A percentile compares a stretch with the other conserved stretches of the same genome.
These are phyloP conservation scores for Passiflora organensis DNA, from an alignment of 345 rosid species.

Conservation along the genomic window DNA sequence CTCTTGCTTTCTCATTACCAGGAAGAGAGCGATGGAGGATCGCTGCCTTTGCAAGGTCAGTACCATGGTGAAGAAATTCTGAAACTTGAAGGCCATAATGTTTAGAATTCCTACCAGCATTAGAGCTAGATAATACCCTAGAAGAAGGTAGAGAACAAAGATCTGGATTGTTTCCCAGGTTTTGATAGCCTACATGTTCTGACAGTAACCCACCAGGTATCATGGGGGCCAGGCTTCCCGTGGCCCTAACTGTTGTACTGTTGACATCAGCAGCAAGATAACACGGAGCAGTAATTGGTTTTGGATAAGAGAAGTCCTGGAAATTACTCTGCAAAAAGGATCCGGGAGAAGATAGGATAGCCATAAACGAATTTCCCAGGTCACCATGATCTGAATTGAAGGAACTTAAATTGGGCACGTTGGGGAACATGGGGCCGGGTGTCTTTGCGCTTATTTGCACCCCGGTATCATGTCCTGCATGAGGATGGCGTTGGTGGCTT, in stretches of 20 bases:
- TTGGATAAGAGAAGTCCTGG: conserved; percentile 27
- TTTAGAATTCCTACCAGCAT: conserved; percentile 8
- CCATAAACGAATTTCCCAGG: conserved; percentile 34
- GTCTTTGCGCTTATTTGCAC: conserved; percentile 21
- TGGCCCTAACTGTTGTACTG: conserved; percentile 12
- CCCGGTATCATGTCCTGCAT: conserved; percentile 24
- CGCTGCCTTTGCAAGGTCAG: conserved; percentile 18
- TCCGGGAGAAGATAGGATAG: conserved; percentile 36
- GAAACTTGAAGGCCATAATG: conserved; percentile 20
- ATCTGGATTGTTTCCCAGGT: conserved; percentile 14
- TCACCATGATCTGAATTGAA: conserved; percentile 15
- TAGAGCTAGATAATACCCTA: conserved; percentile 11
- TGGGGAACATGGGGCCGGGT: conserved; percentile 16
- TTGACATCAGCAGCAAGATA: conserved; percentile 15
- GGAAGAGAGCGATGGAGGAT: conserved; percentile 14
- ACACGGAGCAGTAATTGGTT: conserved; percentile 20
- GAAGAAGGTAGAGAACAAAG: conserved; percentile 15
- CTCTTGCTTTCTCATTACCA: conserved; percentile 22
- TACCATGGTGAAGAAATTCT: conserved; percentile 15
- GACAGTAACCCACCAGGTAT: conserved; percentile 13
- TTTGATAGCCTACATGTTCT: conserved; percentile 18
- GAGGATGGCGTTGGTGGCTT: conserved; percentile 18
- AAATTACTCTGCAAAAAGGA: conserved; percentile 32
- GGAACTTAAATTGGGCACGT: conserved; percentile 13
- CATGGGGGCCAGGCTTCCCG: conserved; percentile 19